Evolutionary conservation across 1,284 basidiomycete species (phyloP), one percentile per base, ranked within the genome.

Genomic region (Apiotrichum siamense): DNA sequence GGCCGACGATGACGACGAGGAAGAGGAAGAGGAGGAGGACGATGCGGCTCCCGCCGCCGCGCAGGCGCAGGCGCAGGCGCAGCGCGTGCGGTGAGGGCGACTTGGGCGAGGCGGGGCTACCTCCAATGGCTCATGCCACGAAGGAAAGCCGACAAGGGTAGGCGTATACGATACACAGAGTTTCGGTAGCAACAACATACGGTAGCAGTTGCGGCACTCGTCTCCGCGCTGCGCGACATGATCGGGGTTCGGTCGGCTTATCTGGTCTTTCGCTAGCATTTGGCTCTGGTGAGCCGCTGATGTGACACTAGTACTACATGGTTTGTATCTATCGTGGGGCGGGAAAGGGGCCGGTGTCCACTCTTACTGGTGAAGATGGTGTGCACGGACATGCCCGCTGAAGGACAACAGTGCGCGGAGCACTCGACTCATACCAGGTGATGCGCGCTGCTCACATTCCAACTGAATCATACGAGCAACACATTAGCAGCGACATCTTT

Each of bases 1-100:
- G 29, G 61, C 55, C 15, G 47, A 52, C 6, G 59, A 59, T 12
- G 61, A 59, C 12, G 66, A 62, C 11, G 65, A 62, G 20, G 62
- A 60, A n/a, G 62, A 61, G 40, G 65, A 65, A 26, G 65, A 67
- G 41, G 62, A 67, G 32, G 69, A 67, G 35, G 67, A 62, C 24
- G 57, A 29, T n/a, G 51, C 53, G 35, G 42, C 41, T 13, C 46
- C 43, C 25, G 17, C 31, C n/a, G n/a, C n/a, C n/a, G n/a, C n/a
- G n/a, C n/a, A 43, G 18, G 9, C 27, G 15, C 45, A 25, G 25
- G 26, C 18, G 6, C n/a, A 29, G 18, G 26, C 26, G 18, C 45
- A 47, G 26, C 36, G 38, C 11, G 21, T 32, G 27, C 46, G 46
- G 21, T 47, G 37, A 36, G 2, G 21, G 3, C 7, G 37, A 9